Evolutionary conservation across 2,329 filamentous ascomycete genomes (phyloP).

Genomic region (Venturia effusa): DNA sequence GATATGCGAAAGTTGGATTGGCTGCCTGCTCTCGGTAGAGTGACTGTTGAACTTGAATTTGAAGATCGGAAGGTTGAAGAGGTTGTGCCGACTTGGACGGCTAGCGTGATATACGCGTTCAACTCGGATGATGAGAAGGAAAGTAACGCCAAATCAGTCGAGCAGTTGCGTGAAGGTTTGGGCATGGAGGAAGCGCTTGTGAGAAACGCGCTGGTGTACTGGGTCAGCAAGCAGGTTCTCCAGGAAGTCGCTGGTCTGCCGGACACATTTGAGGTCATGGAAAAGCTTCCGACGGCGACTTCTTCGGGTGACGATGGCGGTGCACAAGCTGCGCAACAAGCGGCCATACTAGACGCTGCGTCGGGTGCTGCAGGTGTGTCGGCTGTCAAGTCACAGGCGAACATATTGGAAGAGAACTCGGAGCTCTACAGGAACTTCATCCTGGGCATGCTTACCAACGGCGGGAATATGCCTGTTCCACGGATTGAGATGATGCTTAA

Average conservation of each 20-base stretch:
- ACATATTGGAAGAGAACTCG: constrained; percentile 56
- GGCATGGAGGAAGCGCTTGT: constrained; percentile 68
- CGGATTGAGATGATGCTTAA: constrained; percentile 92
- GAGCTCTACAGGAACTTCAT: constrained; percentile 86
- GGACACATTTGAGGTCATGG: constrained; percentile 56
- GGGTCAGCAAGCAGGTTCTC: constrained; percentile 59
- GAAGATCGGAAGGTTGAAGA: constrained; percentile 66
- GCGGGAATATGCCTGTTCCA: constrained; percentile 67
- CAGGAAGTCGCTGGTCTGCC: constrained; percentile 36
- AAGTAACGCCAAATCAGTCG: constrained; percentile 22
- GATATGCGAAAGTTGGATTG: constrained; percentile 77
- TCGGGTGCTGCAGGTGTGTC: constrained; percentile 30
- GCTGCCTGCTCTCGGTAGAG: constrained; percentile 72
- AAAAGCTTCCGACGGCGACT: constrained; percentile 24
- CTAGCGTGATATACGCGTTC: constrained; percentile 79
- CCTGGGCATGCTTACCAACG: constrained; percentile 88
- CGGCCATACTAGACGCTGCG: constrained; percentile 16
- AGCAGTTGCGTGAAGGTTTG: constrained; percentile 42
- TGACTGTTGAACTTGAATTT: constrained; percentile 70
- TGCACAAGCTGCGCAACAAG: constrained; percentile 27
- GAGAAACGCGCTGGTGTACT: constrained; percentile 56
- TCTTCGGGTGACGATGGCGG: constrained; percentile 14
- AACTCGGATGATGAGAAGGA: constrained; percentile 27
- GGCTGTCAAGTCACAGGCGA: constrained; percentile 40
- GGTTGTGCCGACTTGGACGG: constrained; percentile 74